These are phyloP conservation scores for Puccinia coronata DNA, from an alignment of 1,284 basidiomycete species.

Conservation along the genomic window DNA sequence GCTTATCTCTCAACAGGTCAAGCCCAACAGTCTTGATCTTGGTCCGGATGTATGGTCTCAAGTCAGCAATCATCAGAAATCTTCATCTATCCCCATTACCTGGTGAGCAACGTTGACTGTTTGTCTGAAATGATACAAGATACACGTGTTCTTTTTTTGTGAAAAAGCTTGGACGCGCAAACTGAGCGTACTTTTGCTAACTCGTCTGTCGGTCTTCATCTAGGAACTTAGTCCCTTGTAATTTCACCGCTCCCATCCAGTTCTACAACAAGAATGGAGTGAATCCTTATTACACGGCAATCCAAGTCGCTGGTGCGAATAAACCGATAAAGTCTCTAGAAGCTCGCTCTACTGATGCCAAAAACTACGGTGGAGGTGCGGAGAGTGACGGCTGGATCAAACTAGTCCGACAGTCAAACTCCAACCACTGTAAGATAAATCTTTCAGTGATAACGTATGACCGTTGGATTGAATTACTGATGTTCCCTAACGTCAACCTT, in stretches of 20 bases:
- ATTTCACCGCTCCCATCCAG: constrained; percentile 6
- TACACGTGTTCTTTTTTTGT: too few relatives aligned
- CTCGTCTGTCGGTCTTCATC: neutral
- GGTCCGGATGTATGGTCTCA: constrained; percentile 13
- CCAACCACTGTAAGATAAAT: constrained; percentile 21
- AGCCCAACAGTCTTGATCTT: constrained; percentile 21
- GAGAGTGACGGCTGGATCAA: neutral
- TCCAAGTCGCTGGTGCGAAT: constrained; percentile 14
- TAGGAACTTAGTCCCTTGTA: constrained; percentile 21
- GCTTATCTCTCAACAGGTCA: neutral
- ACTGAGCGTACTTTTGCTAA: neutral
- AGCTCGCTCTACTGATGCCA: neutral
- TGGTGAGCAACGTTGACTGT: neutral
- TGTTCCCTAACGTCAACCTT: too few relatives aligned
- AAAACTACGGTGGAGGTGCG: neutral
- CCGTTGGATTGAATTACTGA: neutral
- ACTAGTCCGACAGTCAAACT: neutral
- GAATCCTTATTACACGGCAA: constrained; percentile 1
- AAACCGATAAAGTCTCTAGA: constrained; percentile 6
- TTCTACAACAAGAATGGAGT: constrained; percentile 27
- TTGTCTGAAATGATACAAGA: neutral
- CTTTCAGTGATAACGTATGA: neutral
- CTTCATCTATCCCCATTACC: constrained; percentile 1
- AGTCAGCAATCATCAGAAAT: constrained; percentile 14
- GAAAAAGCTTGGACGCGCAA: too few relatives aligned